A percentile compares a stretch with the other conserved stretches of the same genome.
These are phyloP conservation scores for Trifolium dubium DNA, from an alignment of 306 rosid species.

Conservation along the genomic window DNA sequence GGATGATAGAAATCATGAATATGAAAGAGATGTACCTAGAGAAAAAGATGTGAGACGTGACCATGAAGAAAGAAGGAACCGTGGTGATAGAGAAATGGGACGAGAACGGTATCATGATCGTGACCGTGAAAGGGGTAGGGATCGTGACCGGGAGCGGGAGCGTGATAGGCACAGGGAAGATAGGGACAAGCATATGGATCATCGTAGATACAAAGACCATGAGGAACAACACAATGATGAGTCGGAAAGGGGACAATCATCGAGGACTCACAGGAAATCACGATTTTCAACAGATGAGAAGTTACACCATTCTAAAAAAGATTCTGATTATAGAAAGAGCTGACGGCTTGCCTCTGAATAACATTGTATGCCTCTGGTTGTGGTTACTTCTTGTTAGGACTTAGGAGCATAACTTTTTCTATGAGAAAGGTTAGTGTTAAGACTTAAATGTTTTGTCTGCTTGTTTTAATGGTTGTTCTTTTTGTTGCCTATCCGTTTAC, in stretches of 20 bases:
- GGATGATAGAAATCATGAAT: constrained; percentile 81
- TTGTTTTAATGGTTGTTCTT: constrained; percentile 12
- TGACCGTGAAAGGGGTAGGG: constrained; percentile 50
- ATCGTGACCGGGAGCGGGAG: constrained; percentile 71
- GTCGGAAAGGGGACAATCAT: constrained; percentile 53
- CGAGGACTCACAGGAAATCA: constrained; percentile 77
- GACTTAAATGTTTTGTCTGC: constrained; percentile 3
- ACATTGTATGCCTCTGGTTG: constrained; percentile 43
- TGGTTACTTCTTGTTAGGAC: constrained; percentile 48
- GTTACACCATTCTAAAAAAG: constrained; percentile 79
- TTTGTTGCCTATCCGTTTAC: neutral
- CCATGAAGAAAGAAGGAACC: constrained; percentile 75
- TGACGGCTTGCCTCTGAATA: constrained; percentile 83
- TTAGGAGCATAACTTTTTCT: constrained; percentile 49
- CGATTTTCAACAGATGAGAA: constrained; percentile 66
- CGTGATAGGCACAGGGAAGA: constrained; percentile 83
- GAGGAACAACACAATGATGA: constrained; percentile 79
- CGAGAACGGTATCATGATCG: constrained; percentile 68
- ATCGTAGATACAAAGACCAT: constrained; percentile 82
- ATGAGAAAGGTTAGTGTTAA: constrained; percentile 54
- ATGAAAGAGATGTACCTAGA: constrained; percentile 75
- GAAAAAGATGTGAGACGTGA: constrained; percentile 74
- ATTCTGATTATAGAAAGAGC: constrained; percentile 92
- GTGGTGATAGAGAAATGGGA: constrained; percentile 71
- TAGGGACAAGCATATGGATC: constrained; percentile 76